phyloP scores from a whole-genome alignment of 2,329 filamentous ascomycete genomes.

The Exophiala aquamarina region DNA sequence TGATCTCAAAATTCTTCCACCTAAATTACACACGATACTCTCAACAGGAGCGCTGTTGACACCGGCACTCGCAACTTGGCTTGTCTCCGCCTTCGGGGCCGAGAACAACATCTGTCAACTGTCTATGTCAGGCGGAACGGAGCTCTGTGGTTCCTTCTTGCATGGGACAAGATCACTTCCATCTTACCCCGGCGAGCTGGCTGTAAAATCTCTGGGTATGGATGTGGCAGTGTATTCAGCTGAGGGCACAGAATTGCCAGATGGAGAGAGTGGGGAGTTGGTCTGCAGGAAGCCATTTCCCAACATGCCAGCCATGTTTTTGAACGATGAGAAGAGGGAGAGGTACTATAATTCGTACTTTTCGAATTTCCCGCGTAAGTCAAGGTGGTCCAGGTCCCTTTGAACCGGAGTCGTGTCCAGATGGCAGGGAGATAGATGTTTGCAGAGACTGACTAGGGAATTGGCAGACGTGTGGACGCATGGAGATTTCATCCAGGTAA shows the following conservation, averaged over 20 bases:
- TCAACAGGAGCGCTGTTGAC: constrained; percentile 17
- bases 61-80: constrained; percentile 1
- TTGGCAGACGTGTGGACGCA: constrained; percentile 54
- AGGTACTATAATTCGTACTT: constrained; percentile 49
- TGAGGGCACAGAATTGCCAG: constrained; percentile 51
- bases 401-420: no score
- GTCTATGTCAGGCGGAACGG: constrained; percentile 31
- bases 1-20: no score
- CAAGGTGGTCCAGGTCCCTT: no score
- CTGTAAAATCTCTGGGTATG: constrained; percentile 53
- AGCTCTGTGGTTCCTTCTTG: constrained; percentile 31
- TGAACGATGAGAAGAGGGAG: constrained; percentile 51
- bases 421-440: no score
- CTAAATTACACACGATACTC: constrained; percentile 6
- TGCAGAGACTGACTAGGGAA: no score
- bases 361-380: constrained; percentile 10
- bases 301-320: constrained; percentile 69
- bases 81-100: constrained; percentile 12
- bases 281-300: constrained; percentile 71
- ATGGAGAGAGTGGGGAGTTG: constrained; percentile 73
- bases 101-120: constrained; percentile 12
- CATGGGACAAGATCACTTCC: constrained; percentile 67
- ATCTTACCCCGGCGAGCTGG: constrained; percentile 58
- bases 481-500: constrained; percentile 53
- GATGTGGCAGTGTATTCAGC: constrained; percentile 61